phyloP scores from a whole-genome alignment of 2,329 filamentous ascomycete genomes.

The Talaromyces sp. region DNA sequence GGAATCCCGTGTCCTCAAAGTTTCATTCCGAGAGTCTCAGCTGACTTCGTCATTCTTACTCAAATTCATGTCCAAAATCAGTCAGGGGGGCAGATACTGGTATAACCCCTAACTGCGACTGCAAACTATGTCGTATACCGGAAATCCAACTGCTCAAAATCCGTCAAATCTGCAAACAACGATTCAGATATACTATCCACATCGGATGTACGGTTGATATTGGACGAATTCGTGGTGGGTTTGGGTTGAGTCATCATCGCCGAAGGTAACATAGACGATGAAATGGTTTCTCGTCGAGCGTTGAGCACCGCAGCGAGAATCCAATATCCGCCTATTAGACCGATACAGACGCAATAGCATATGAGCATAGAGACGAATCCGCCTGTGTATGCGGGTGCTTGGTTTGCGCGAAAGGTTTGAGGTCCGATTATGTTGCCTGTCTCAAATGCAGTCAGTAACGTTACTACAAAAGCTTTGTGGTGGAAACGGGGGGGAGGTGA shows the following conservation, averaged over 20 bases:
- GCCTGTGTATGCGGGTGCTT: conserved; percentile 37
- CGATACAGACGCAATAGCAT: conserved; percentile 31
- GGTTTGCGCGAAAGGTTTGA: conserved; percentile 37
- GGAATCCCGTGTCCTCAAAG: neutral
- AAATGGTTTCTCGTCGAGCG: conserved; percentile 8
- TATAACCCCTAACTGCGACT: too few species aligned
- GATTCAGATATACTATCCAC: conserved; percentile 12
- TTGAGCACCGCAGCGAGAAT: conserved; percentile 21
- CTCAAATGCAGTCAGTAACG: neutral
- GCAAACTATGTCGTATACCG: conserved; percentile 22
- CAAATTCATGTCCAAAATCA: neutral
- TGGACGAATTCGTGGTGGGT: neutral
- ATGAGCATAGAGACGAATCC: conserved; percentile 35
- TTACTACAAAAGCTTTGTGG: neutral
- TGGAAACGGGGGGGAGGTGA: neutral
- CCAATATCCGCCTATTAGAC: conserved; percentile 31
- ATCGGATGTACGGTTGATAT: conserved; percentile 4
- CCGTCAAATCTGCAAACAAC: conserved; percentile 23
- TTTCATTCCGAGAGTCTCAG: neutral
- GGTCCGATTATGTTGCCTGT: conserved; percentile 39
- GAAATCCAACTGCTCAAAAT: conserved; percentile 23
- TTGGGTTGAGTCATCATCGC: neutral
- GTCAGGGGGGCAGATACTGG: neutral
- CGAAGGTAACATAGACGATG: neutral
- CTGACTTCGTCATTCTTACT: neutral